A percentile compares a stretch with the other conserved stretches of the same genome.
Evolutionary conservation across 805 yeast genomes (phyloP).

Genomic region (Candida tibetensis): DNA sequence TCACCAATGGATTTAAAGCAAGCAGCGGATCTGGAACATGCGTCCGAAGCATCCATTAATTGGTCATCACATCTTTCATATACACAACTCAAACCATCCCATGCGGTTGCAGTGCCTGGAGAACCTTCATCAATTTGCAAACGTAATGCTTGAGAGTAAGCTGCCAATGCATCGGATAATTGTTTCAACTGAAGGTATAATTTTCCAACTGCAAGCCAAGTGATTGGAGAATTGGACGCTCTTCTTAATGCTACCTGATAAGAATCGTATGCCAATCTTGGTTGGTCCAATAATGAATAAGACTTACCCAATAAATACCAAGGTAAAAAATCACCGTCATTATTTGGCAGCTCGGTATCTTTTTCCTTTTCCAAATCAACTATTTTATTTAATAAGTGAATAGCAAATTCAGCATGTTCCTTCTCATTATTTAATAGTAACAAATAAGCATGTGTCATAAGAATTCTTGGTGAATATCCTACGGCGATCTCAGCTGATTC

Average conservation of each 20-base stretch:
- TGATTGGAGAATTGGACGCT: constrained; percentile 52
- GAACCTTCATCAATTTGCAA: constrained; percentile 47
- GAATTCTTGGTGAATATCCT: constrained; percentile 44
- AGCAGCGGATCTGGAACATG: constrained; percentile 50
- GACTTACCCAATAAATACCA: constrained; percentile 57
- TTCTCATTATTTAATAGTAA: constrained; percentile 32
- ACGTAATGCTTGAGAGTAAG: constrained; percentile 63
- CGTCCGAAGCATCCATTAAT: constrained; percentile 57
- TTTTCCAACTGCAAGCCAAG: constrained; percentile 67
- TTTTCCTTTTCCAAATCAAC: constrained; percentile 22
- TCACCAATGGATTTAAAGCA: constrained; percentile 51
- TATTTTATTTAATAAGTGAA: constrained; percentile 33
- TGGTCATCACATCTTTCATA: constrained; percentile 65
- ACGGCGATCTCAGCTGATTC: constrained; percentile 45
- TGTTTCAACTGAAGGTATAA: constrained; percentile 58
- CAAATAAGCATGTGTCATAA: constrained; percentile 50
- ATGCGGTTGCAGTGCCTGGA: constrained; percentile 52
- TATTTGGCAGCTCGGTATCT: constrained; percentile 13
- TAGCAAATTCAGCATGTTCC: constrained; percentile 33
- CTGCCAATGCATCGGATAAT: constrained; percentile 62
- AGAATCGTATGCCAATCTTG: constrained; percentile 52
- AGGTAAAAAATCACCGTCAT: constrained; percentile 51
- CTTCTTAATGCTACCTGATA: constrained; percentile 53
- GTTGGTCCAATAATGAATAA: constrained; percentile 43
- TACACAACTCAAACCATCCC: constrained; percentile 64